A percentile compares a stretch with the other conserved stretches of the same genome.
Conservation (phyloP, 164 flowering plant genomes). For the Nymphaea thermarum region DNA sequence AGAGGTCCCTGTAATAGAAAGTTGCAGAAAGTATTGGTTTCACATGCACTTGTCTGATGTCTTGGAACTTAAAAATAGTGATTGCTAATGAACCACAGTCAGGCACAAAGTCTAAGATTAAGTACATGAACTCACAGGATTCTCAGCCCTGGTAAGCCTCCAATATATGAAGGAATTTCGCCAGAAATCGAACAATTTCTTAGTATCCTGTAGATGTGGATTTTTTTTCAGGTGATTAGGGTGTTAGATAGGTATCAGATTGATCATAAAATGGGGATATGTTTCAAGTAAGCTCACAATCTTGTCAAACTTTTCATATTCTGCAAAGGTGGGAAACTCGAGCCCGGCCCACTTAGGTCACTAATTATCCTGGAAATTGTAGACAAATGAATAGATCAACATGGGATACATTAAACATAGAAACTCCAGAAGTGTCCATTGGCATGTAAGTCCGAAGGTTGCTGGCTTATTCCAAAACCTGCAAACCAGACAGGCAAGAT, state of each 20-base stretch:
- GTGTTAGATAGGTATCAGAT: not conserved
- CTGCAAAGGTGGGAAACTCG: slow-evolving; percentile 38
- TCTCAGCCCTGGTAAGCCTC: slow-evolving; percentile 15
- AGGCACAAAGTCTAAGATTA: too few species aligned
- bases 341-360: slow-evolving; percentile 40
- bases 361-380: slow-evolving; percentile 47
- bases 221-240: not conserved
- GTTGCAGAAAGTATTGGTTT: too few species aligned
- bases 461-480: too few species aligned
- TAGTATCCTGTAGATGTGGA: slow-evolving; percentile 28
- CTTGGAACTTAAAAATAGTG: too few species aligned
- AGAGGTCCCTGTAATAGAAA: too few species aligned
- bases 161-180: slow-evolving; percentile 38
- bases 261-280: not conserved
- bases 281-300: slow-evolving; percentile 34
- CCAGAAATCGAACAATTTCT: slow-evolving; percentile 53
- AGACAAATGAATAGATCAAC: not conserved
- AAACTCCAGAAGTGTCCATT: too few species aligned
- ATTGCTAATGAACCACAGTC: too few species aligned
- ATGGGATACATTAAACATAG: too few species aligned
- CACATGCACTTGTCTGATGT: too few species aligned
- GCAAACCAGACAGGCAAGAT: too few species aligned
- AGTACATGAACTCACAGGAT: slow-evolving; percentile 27
- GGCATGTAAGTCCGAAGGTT: too few species aligned
- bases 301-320: slow-evolving; percentile 16